phyloP scores from a whole-genome alignment of 495 filamentous ascomycete genomes.

The Hypoxylon lenormandii region DNA sequence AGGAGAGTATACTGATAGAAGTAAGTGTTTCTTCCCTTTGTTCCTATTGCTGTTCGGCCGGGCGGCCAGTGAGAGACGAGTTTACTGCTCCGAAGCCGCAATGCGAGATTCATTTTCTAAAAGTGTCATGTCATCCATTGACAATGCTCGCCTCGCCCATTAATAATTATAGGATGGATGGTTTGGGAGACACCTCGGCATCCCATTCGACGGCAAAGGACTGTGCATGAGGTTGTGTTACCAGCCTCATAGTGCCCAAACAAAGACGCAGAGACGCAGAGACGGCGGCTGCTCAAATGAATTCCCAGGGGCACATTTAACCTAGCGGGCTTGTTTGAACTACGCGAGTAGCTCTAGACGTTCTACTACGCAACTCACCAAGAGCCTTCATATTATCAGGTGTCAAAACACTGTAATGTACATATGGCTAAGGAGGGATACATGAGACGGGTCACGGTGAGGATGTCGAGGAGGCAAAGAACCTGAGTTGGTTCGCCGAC shows the following conservation, averaged over 20 bases:
- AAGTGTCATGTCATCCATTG: slow-evolving; percentile 40
- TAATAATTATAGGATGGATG: slow-evolving; percentile 33
- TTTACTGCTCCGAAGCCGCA: slow-evolving; percentile 44
- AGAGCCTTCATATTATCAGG: slow-evolving; percentile 2
- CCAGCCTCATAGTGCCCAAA: slow-evolving; percentile 40
- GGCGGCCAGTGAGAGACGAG: slow-evolving; percentile 9
- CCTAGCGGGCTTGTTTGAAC: slow-evolving; percentile 30
- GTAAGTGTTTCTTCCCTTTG: slow-evolving; percentile 3
- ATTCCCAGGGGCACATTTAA: slow-evolving; percentile 28
- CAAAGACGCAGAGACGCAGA: background rate
- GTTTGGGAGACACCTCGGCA: slow-evolving; percentile 16
- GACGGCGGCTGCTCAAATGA: slow-evolving; percentile 19
- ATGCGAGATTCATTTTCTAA: slow-evolving; percentile 45
- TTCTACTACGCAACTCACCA: slow-evolving; percentile 12
- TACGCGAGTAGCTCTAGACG: slow-evolving; percentile 32
- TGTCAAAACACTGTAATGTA: background rate
- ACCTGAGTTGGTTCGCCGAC: slow-evolving; percentile 17
- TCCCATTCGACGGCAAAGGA: slow-evolving; percentile 45
- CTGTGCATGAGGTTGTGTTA: slow-evolving; percentile 45
- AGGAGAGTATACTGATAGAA: slow-evolving; percentile 11
- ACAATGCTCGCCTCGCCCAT: slow-evolving; percentile 36
- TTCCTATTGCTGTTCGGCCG: slow-evolving; percentile 1
- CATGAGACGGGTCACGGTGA: background rate
- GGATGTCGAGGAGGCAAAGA: background rate
- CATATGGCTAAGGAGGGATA: slow-evolving; percentile 5